Evolutionary conservation across 495 filamentous ascomycete species (phyloP).

Genomic region (Hypoxylon fragiforme): DNA sequence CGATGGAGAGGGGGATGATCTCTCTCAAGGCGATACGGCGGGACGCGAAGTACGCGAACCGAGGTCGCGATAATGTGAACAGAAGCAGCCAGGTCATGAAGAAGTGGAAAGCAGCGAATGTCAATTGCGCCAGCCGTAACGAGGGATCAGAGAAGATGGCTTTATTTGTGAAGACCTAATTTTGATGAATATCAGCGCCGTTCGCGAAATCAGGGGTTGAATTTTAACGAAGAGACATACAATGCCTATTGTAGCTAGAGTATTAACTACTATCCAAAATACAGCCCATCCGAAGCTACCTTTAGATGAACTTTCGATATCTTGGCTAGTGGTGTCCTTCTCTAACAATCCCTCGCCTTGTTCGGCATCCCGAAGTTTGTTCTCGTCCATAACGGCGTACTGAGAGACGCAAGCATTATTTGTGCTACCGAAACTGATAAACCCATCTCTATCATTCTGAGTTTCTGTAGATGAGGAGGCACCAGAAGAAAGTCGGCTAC

Average conservation of each 20-base stretch:
- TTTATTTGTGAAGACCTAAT: conserved; percentile 79
- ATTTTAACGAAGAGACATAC: conserved; percentile 41
- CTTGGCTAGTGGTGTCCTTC: conserved; percentile 30
- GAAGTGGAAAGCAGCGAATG: conserved; percentile 76
- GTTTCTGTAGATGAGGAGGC: conserved; percentile 44
- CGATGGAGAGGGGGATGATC: conserved; percentile 65
- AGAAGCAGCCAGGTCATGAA: conserved; percentile 68
- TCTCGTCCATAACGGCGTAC: conserved; percentile 32
- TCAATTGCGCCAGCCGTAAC: conserved; percentile 66
- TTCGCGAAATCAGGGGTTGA: conserved; percentile 2
- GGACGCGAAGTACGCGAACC: conserved; percentile 62
- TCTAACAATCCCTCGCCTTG: conserved; percentile 41
- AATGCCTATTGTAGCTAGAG: conserved; percentile 63
- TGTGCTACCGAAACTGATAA: conserved; percentile 23
- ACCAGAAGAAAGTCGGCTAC: conserved; percentile 35
- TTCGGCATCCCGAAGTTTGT: conserved; percentile 39
- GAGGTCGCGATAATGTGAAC: conserved; percentile 65
- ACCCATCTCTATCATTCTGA: conserved; percentile 26
- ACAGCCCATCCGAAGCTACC: conserved; percentile 41
- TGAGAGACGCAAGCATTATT: conserved; percentile 33
- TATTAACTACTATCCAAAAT: conserved; percentile 62
- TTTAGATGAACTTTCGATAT: conserved; percentile 6
- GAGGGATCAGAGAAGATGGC: conserved; percentile 69
- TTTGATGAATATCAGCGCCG: conserved; percentile 15
- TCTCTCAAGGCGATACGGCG: conserved; percentile 56